A percentile compares a stretch with the other conserved stretches of the same genome.
These are phyloP conservation scores for cucumber (Cucumis sativus) DNA, from an alignment of 306 rosid species.

Conservation along the genomic window Cucumber_9930_V3 NC_026655.2:20155001-20155500, in stretches of 20 bases:
- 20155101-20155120: neutral
- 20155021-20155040: neutral
- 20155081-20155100: neutral
- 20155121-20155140: neutral
- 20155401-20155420: neutral
- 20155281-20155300: neutral
- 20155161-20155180: neutral
- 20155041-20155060: neutral
- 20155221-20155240: neutral
- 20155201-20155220: neutral
- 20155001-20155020: neutral
- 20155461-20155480: neutral
- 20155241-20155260: neutral
- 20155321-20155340: neutral
- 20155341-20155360: neutral
- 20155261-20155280: neutral
- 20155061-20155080: neutral
- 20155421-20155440: neutral
- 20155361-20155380: neutral
- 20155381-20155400: neutral
- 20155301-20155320: neutral
- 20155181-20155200: neutral
- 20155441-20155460: neutral
- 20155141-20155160: no score
- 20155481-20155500: neutral